Evolutionary conservation across 2,329 filamentous ascomycete genomes (phyloP), one percentile per base, ranked within the genome.

Genomic region (Fusarium annulatum): DNA sequence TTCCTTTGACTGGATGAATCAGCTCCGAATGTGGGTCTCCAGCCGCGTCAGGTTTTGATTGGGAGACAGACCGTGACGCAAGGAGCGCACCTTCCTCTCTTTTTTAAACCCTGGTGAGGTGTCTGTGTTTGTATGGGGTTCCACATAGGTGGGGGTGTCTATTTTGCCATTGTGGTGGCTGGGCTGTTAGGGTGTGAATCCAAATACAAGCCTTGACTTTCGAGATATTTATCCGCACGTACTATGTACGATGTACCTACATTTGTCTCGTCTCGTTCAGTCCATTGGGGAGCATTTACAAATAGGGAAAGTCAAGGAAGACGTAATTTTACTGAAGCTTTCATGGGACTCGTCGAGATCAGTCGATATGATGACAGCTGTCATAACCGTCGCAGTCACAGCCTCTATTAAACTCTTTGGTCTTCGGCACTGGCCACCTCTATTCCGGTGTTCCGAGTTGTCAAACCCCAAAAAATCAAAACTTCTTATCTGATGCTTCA

Each of bases 1-100:
- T 85, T 51, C 42, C 78, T 87, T 68, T 62, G 82, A 87, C 83
- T 87, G 86, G 86, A 85, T 86, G 84, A 85, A 79, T 85, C 82
- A 85, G 82, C 83, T 74, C 77, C 45, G 39, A n/a, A 39, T 67
- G 82, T 84, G 84, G 85, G 81, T 63, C 80, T 9, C 7, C 10
- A 33, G 11, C 66, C 73, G 76, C 77, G 72, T 75, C 69, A 65
- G 71, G 61, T 55, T 68, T 61, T 81, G 75, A 82, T 82, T 82
- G 78, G 81, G 74, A 48, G 68, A 62, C 57, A 78, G 77, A 73
- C 71, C 75, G 74, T 77, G 75, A 77, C 73, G 78, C 78, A 79
- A 77, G 70, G 71, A 64, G 72, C 58, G 55, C 42, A 67, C 42
- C 39, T 61, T 56, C n/a, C 61, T 67, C 18, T 55, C 46, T 55